phyloP scores from a whole-genome alignment of 306 rosid genomes.

The Cucumis hystrix region DNA sequence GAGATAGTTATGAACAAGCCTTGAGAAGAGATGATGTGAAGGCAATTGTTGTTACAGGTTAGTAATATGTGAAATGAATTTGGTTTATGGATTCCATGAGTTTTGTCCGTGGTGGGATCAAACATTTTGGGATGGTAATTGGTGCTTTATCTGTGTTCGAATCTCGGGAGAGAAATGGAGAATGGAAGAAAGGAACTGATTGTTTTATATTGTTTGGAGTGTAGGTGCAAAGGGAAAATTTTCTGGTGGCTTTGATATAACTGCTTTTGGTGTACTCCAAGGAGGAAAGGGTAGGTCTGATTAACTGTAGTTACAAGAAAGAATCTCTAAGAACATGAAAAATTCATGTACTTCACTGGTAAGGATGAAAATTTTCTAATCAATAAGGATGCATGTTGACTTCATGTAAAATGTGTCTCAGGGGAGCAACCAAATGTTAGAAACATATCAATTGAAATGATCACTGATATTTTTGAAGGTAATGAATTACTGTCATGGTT shows the following conservation, averaged over 20 bases:
- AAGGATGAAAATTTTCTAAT: not conserved
- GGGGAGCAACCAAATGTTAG: conserved; percentile 44
- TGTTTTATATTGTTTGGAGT: not conserved
- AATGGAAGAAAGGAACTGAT: not conserved
- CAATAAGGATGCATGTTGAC: not conserved
- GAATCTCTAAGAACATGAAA: not conserved
- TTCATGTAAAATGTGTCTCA: conserved; percentile 12
- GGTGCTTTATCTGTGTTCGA: not conserved
- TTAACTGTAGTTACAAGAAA: not conserved
- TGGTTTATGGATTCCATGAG: not conserved
- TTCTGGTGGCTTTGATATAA: conserved; percentile 92
- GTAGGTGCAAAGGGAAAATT: conserved; percentile 79
- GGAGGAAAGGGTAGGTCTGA: conserved; percentile 33
- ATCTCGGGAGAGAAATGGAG: not conserved
- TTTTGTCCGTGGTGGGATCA: not conserved
- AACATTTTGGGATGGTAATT: not conserved
- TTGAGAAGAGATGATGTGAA: conserved; percentile 58
- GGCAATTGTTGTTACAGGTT: conserved; percentile 85
- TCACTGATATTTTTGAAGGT: conserved; percentile 77
- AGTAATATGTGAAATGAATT: not conserved
- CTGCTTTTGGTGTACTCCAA: conserved; percentile 51
- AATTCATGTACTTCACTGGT: not conserved
- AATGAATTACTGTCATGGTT: not conserved
- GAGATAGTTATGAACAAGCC: conserved; percentile 59
- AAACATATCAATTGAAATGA: conserved; percentile 48